Evolutionary conservation across 73 alveolate species (phyloP).

Genomic region (Paramecium biaurelia): DNA sequence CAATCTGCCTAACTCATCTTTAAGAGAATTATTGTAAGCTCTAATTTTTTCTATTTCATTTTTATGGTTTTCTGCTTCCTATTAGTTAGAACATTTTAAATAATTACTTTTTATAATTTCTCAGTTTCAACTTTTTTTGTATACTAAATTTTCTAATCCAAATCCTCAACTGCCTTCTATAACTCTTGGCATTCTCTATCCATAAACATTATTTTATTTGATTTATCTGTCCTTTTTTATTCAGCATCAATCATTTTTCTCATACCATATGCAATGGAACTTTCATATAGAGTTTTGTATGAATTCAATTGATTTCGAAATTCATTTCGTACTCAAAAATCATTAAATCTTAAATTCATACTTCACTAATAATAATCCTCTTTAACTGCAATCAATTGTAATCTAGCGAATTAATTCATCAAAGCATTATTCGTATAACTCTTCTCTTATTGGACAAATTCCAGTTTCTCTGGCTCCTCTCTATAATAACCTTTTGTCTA

Average conservation of each 20-base stretch:
- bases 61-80: conserved; percentile 57
- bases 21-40: conserved; percentile 25
- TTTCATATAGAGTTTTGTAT: conserved; percentile 95
- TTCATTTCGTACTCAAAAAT: conserved; percentile 53
- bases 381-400: conserved; percentile 67
- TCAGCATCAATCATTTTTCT: conserved; percentile 82
- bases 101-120: conserved; percentile 25
- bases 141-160: conserved; percentile 42
- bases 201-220: conserved; percentile 55
- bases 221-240: conserved; percentile 60
- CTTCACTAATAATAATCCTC: conserved; percentile 65
- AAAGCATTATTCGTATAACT: conserved; percentile 74
- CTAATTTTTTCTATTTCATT: conserved; percentile 53
- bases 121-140: conserved; percentile 62
- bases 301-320: conserved; percentile 71
- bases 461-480: conserved; percentile 84
- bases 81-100: not conserved
- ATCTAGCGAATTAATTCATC: conserved; percentile 81
- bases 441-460: conserved; percentile 88
- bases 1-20: conserved; percentile 52
- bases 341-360: not conserved
- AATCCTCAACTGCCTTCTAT: conserved; percentile 55
- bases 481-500: conserved; percentile 66
- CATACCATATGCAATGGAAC: conserved; percentile 98
- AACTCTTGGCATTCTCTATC: conserved; percentile 63